Evolutionary conservation across 306 rosid genomes (phyloP).

Genomic region (Carpinus fangiana): DNA sequence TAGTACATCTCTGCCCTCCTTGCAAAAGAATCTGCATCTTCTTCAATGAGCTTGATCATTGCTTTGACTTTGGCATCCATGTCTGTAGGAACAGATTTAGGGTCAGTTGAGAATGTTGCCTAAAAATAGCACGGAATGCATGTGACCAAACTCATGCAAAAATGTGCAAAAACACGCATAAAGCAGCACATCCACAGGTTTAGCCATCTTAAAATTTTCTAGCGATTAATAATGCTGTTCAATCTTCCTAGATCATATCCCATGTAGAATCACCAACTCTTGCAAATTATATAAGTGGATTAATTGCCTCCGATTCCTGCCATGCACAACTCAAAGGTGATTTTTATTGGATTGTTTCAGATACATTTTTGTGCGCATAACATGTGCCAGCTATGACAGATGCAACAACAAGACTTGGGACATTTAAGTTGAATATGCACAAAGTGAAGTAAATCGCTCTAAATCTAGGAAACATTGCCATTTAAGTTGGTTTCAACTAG

Average conservation of each 20-base stretch:
- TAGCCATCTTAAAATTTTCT: background rate
- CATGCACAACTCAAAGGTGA: background rate
- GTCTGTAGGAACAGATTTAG: constrained; percentile 48
- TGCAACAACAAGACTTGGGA: background rate
- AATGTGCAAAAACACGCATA: background rate
- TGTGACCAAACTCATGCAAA: background rate
- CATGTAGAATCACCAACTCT: background rate
- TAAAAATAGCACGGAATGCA: background rate
- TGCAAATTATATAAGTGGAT: background rate
- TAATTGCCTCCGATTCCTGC: background rate
- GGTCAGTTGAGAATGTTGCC: constrained; percentile 15
- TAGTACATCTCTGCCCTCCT: constrained; percentile 99
- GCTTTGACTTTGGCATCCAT: constrained; percentile 97
- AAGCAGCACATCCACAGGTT: background rate
- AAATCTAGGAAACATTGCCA: background rate
- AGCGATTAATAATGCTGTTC: background rate
- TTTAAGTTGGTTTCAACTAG: background rate
- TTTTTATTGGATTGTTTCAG: background rate
- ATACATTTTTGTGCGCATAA: background rate
- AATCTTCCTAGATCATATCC: background rate
- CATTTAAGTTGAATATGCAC: background rate
- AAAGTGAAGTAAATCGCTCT: background rate
- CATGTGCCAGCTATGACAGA: background rate
- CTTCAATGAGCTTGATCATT: constrained; percentile 99
- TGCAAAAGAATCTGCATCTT: constrained; percentile 99